These are phyloP conservation scores for Fusarium brachygibbosum DNA, from an alignment of 2,329 filamentous ascomycete genomes.

Conservation along the genomic window DNA sequence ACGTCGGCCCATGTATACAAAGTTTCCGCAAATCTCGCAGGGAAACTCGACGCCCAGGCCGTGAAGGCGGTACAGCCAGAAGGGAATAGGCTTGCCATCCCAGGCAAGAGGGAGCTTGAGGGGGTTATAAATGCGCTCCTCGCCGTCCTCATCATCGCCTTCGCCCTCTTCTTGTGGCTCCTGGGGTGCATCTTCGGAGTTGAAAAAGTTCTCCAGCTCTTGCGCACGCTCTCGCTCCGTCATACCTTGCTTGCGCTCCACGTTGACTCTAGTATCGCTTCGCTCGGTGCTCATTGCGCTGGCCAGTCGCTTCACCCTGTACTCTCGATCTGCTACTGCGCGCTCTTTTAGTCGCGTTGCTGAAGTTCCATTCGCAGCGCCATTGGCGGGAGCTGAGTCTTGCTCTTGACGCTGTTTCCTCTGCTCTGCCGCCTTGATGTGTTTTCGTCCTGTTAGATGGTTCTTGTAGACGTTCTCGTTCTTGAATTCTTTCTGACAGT, in stretches of 20 bases:
- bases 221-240: constrained; percentile 95
- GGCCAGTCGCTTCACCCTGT: constrained; percentile 82
- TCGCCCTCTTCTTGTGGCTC: constrained; percentile 67
- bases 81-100: constrained; percentile 99
- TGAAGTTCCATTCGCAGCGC: constrained; percentile 50
- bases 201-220: constrained; percentile 89
- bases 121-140: constrained; percentile 95
- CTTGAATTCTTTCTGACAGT: constrained; percentile 94
- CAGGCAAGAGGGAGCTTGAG: constrained; percentile 95
- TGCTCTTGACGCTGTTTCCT: constrained; percentile 64
- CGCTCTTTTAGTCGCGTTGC: constrained; percentile 82
- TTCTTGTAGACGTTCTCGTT: constrained; percentile 95
- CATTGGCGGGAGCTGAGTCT: constrained; percentile 53
- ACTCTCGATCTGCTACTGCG: constrained; percentile 90
- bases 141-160: constrained; percentile 80
- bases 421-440: constrained; percentile 83
- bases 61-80: constrained; percentile 98
- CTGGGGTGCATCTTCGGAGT: constrained; percentile 51
- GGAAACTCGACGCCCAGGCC: constrained; percentile 94
- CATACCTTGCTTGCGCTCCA: constrained; percentile 97
- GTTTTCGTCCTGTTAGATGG: constrained; percentile 92
- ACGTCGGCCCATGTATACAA: constrained; percentile 96
- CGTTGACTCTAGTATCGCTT: constrained; percentile 90
- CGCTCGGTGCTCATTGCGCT: constrained; percentile 88
- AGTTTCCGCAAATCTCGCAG: constrained; percentile 98